Percentiles rank a stretch among this genome's conserved stretches.
Evolutionary conservation across 1,139 yeast species (phyloP).

Genomic region (Magnusiomyces suaveolens): DNA sequence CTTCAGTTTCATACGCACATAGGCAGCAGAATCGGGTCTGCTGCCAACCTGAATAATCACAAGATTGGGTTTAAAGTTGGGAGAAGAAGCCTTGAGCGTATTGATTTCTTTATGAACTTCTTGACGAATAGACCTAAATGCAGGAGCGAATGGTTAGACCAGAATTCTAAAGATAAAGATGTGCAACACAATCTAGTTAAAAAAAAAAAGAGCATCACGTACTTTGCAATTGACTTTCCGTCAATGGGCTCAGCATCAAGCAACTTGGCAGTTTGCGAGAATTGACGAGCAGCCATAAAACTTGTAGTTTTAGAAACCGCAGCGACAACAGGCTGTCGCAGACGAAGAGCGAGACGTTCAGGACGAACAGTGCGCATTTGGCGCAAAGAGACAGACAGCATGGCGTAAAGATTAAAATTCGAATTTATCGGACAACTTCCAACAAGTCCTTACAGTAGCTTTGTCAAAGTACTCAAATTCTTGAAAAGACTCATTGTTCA

Average conservation of each 20-base stretch:
- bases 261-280: conserved; percentile 10
- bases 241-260: conserved; percentile 41
- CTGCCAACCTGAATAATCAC: conserved; percentile 84
- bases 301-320: not conserved
- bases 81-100: conserved; percentile 40
- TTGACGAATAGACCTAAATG: conserved; percentile 21
- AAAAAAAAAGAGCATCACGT: conserved; percentile 11
- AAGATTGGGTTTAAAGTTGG: conserved; percentile 64
- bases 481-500: not conserved
- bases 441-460: not conserved
- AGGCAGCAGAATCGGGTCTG: conserved; percentile 82
- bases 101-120: conserved; percentile 37
- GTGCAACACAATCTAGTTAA: not conserved
- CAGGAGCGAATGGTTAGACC: no score
- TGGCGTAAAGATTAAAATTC: not conserved
- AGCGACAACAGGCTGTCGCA: not conserved
- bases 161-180: not conserved
- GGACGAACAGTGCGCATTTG: not conserved
- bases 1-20: conserved; percentile 87
- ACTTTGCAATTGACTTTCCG: conserved; percentile 61
- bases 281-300: conserved; percentile 8
- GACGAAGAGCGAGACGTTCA: not conserved
- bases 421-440: not conserved
- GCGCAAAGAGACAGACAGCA: not conserved
- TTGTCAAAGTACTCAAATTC: not conserved